These are phyloP conservation scores for Ophiocordyceps robertsii DNA, from an alignment of 2,329 filamentous ascomycete species.

Conservation along the genomic window DNA sequence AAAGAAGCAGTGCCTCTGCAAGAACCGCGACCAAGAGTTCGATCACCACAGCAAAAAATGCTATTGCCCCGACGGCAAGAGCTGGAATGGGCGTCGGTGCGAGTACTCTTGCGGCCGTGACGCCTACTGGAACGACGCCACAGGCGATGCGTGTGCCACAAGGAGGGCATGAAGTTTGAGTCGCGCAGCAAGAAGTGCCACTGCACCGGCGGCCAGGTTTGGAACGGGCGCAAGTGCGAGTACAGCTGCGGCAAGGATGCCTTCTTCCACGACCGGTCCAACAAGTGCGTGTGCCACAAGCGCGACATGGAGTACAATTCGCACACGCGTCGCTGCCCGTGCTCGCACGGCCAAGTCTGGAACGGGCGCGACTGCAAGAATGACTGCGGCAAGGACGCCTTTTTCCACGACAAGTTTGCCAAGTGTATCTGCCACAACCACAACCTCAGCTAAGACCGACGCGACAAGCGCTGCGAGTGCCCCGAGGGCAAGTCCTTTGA, in stretches of 20 bases:
- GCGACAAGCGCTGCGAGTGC: conserved; percentile 1
- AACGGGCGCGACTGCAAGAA: conserved; percentile 1
- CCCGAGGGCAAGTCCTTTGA: background rate
- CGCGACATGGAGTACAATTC: background rate
- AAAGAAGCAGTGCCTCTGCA: conserved; percentile 2
- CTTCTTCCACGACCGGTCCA: background rate
- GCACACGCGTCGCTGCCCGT: background rate
- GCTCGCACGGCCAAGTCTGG: background rate
- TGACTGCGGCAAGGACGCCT: background rate
- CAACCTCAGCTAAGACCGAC: background rate
- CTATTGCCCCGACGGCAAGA: background rate
- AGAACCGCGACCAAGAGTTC: background rate
- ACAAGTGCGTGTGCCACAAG: conserved; percentile 1
- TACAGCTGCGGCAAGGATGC: conserved; percentile 1
- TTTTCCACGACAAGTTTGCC: background rate
- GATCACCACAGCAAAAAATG: conserved; percentile 1
- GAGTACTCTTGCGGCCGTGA: conserved; percentile 2
- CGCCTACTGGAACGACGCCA: background rate
- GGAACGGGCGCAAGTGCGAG: background rate
- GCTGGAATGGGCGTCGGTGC: conserved; percentile 2
- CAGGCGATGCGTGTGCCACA: background rate
- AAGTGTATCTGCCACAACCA: conserved; percentile 1
- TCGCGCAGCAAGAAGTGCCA: background rate
- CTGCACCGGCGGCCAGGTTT: background rate
- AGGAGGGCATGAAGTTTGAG: background rate